These are phyloP conservation scores for Curvularia sp. DNA, from an alignment of 2,329 filamentous ascomycete genomes.

Conservation along the genomic window DNA sequence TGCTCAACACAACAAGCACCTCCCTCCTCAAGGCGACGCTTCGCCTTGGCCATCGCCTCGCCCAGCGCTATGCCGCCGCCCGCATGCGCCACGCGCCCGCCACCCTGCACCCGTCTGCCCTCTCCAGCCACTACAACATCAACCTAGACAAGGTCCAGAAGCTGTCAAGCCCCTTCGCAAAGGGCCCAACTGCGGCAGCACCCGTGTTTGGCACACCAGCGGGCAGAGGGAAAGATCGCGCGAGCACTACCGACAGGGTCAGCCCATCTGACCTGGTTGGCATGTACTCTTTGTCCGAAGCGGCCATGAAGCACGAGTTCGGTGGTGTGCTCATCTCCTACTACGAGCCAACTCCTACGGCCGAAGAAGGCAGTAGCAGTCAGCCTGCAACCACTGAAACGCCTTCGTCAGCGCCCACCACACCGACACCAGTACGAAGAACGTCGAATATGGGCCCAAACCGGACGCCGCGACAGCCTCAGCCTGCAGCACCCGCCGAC, in stretches of 20 bases:
- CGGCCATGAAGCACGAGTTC: constrained; percentile 74
- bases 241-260: constrained; percentile 45
- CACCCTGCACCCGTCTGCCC: constrained; percentile 73
- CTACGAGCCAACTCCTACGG: constrained; percentile 62
- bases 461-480: constrained; percentile 61
- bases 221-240: constrained; percentile 72
- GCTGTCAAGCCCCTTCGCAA: constrained; percentile 81
- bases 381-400: constrained; percentile 45
- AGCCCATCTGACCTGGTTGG: constrained; percentile 73
- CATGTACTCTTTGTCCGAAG: constrained; percentile 62
- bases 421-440: constrained; percentile 78
- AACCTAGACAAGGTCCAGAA: constrained; percentile 81
- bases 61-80: constrained; percentile 90
- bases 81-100: constrained; percentile 75
- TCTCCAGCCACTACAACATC: constrained; percentile 82
- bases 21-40: constrained; percentile 79
- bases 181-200: constrained; percentile 61
- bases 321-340: constrained; percentile 82
- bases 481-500: constrained; percentile 52
- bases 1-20: constrained; percentile 86
- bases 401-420: constrained; percentile 66
- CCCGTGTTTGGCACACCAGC: constrained; percentile 63
- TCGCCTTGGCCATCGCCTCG: constrained; percentile 82
- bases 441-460: constrained; percentile 61
- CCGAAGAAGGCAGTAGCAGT: constrained; percentile 31